Conservation (phyloP, 225 moss, liverwort and hornwort genomes). For the Rhytidiadelphus loreus region DNA sequence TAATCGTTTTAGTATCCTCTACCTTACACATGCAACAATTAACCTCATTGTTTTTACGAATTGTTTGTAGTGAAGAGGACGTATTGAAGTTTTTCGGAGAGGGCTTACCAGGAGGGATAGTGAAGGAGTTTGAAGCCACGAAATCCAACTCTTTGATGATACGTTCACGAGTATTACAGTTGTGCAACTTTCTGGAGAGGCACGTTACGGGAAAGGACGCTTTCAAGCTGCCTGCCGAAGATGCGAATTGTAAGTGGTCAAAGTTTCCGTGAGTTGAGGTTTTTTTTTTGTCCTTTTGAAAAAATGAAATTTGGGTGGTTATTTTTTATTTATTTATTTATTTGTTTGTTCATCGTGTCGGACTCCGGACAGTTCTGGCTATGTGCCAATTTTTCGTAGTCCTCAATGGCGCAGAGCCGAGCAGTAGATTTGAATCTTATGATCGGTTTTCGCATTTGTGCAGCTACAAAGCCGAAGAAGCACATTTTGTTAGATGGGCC, state of each 20-base stretch:
- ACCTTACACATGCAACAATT: neutral
- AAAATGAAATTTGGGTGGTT: neutral
- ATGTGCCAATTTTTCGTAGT: neutral
- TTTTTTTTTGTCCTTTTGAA: neutral
- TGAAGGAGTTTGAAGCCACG: constrained; percentile 74
- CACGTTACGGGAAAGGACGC: constrained; percentile 32
- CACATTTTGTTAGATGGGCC: constrained; percentile 87
- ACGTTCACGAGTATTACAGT: constrained; percentile 49
- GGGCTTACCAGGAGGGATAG: constrained; percentile 63
- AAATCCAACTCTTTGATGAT: constrained; percentile 64
- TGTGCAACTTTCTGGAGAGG: constrained; percentile 69
- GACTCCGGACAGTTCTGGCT: neutral
- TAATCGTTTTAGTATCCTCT: neutral
- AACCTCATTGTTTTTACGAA: neutral
- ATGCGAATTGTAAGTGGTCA: constrained; percentile 18
- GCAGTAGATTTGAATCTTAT: neutral
- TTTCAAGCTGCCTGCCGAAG: constrained; percentile 29
- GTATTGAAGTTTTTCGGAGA: constrained; percentile 64
- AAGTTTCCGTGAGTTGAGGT: neutral
- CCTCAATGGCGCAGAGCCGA: neutral
- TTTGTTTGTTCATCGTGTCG: neutral
- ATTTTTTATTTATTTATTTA: neutral
- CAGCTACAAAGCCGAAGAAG: constrained; percentile 63
- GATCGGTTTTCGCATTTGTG: neutral
- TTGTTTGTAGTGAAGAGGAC: constrained; percentile 42